phyloP scores from a whole-genome alignment of 73 alveolate species.

The Symbiodinium natans region DNA sequence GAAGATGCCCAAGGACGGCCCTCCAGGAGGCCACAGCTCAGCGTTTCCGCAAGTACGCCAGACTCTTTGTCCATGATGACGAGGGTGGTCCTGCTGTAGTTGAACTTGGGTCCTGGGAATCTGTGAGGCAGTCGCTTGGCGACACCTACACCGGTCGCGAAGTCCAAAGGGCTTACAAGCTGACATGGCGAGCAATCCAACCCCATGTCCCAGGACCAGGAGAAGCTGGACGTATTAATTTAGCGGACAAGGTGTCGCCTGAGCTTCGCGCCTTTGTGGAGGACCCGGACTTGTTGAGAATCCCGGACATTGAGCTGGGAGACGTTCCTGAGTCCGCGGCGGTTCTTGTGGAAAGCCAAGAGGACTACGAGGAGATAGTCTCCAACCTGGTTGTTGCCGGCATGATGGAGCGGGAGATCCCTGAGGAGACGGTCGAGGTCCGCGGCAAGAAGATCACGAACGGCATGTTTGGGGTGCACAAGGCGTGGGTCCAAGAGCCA shows the following conservation, averaged over 20 bases:
- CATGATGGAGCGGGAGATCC: constrained; percentile 12
- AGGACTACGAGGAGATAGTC: constrained; percentile 4
- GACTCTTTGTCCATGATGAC: background rate
- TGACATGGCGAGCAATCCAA: background rate
- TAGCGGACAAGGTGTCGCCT: background rate
- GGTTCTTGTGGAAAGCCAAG: background rate
- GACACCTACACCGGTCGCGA: constrained; percentile 19
- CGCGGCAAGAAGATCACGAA: background rate
- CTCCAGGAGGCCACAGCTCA: background rate
- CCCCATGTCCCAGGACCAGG: constrained; percentile 6
- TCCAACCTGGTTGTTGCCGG: constrained; percentile 3
- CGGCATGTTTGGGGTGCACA: constrained; percentile 33
- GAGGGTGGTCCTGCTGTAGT: background rate
- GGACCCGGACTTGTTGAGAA: background rate
- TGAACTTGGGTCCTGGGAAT: background rate
- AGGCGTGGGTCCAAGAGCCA: background rate
- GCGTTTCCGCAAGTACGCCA: background rate
- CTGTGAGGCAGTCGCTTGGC: background rate
- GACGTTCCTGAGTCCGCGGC: background rate
- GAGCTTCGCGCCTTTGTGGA: background rate
- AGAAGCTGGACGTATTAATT: background rate
- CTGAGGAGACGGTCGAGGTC: background rate
- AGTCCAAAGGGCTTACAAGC: background rate
- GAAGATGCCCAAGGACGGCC: background rate
- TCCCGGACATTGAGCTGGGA: constrained; percentile 2